Conservation (phyloP, 306 rosid genomes). For the Citrullus mucosospermus region DNA sequence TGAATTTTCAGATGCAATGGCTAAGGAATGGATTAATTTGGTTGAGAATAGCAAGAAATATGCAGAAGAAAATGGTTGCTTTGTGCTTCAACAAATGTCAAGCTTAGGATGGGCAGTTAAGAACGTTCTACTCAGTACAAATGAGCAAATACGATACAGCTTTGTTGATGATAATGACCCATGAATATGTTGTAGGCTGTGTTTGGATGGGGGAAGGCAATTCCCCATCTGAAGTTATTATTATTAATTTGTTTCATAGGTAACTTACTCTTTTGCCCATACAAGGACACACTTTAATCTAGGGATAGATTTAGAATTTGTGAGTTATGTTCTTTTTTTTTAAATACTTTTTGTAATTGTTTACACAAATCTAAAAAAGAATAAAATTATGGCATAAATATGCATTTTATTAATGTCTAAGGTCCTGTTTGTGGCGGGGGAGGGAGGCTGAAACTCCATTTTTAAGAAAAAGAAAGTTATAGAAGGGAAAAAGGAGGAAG, state of each 20-base stretch:
- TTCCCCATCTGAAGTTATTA: not conserved
- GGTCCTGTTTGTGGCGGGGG: no score
- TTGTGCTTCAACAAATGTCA: slow-evolving; percentile 41
- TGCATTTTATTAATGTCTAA: not conserved
- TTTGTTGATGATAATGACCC: slow-evolving; percentile 21
- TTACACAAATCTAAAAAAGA: not conserved
- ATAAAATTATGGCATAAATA: not conserved
- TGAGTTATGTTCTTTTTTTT: not conserved
- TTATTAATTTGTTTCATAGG: no score
- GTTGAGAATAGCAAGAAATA: slow-evolving; percentile 40
- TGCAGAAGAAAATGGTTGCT: slow-evolving; percentile 34
- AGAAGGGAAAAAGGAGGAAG: no score
- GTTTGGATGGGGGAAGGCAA: no score
- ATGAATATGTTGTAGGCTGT: no score
- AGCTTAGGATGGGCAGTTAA: slow-evolving; percentile 55
- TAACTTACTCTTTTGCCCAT: not conserved
- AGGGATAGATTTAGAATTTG: not conserved
- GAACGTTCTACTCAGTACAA: slow-evolving; percentile 43
- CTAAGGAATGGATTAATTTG: slow-evolving; percentile 43
- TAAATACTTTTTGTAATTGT: not conserved
- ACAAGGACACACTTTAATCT: not conserved
- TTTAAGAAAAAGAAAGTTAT: no score
- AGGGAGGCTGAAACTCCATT: no score
- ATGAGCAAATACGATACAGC: slow-evolving; percentile 52
- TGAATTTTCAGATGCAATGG: slow-evolving; percentile 20